Evolutionary conservation across 805 yeast species (phyloP).

Genomic region (Candida ovalis): DNA sequence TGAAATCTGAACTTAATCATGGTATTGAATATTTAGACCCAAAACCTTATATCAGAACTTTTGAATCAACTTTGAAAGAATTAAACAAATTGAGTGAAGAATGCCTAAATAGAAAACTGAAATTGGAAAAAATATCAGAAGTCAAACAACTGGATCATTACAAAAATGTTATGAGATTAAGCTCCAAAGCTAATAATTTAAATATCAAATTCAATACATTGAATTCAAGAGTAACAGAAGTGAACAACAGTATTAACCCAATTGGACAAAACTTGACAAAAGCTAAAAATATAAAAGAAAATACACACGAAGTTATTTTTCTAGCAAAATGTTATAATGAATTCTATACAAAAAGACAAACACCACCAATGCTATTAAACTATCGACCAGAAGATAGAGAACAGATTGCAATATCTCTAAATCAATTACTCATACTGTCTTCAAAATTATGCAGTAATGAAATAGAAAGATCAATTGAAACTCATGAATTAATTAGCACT

Average conservation of each 20-base stretch:
- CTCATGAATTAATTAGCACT: conserved; percentile 50
- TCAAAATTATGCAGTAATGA: conserved; percentile 57
- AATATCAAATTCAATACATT: conserved; percentile 46
- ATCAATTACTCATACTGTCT: conserved; percentile 61
- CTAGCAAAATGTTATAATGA: conserved; percentile 74
- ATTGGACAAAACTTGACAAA: conserved; percentile 64
- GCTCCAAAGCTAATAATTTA: conserved; percentile 38
- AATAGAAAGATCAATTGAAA: conserved; percentile 36
- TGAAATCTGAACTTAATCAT: conserved; percentile 47
- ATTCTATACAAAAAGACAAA: conserved; percentile 55
- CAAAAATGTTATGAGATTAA: conserved; percentile 55
- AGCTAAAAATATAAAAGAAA: conserved; percentile 68
- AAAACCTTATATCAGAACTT: conserved; percentile 89
- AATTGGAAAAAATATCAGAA: conserved; percentile 54
- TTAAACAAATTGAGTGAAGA: conserved; percentile 58
- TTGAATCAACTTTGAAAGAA: conserved; percentile 79
- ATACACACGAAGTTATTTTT: conserved; percentile 67
- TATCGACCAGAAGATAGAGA: conserved; percentile 16
- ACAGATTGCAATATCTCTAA: conserved; percentile 65
- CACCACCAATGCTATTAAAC: conserved; percentile 54
- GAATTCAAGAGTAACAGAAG: conserved; percentile 51
- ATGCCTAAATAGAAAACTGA: conserved; percentile 45
- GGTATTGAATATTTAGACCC: conserved; percentile 70
- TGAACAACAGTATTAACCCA: conserved; percentile 60
- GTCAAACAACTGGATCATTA: conserved; percentile 65